Conservation (phyloP, 129 eudicot species). For the Cynara cardunculus region DNA sequence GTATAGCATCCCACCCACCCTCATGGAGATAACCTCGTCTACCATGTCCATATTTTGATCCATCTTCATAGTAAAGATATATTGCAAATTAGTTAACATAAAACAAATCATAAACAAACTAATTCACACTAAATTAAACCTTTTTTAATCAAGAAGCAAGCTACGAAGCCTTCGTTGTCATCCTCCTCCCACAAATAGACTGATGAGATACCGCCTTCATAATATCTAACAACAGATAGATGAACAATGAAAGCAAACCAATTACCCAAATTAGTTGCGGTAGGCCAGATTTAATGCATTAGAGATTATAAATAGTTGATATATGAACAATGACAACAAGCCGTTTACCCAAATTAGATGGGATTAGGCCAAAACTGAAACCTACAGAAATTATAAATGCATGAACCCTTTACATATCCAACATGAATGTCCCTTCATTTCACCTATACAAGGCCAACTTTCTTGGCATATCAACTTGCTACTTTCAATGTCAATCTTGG, state of each 20-base stretch:
- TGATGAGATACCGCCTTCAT: conserved; percentile 95
- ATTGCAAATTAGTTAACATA: conserved; percentile 12
- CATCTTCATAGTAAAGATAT: conserved; percentile 47
- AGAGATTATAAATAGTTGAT: neutral
- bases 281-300: neutral
- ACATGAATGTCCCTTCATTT: neutral
- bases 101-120: neutral
- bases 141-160: conserved; percentile 90
- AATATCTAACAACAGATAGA: conserved; percentile 62
- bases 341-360: neutral
- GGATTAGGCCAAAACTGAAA: neutral
- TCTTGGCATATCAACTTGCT: neutral
- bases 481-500: neutral
- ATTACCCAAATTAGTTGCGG: conserved; percentile 15
- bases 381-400: neutral
- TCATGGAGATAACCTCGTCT: conserved; percentile 89
- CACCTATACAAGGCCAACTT: neutral
- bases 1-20: conserved; percentile 99
- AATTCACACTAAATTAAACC: conserved; percentile 34
- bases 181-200: conserved; percentile 97
- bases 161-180: conserved; percentile 79
- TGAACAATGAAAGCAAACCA: conserved; percentile 11
- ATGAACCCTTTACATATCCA: neutral
- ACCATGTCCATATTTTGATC: conserved; percentile 85
- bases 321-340: neutral